These are phyloP conservation scores for Lactarius psammicola DNA, from an alignment of 768 basidiomycete genomes.

Conservation along the genomic window DNA sequence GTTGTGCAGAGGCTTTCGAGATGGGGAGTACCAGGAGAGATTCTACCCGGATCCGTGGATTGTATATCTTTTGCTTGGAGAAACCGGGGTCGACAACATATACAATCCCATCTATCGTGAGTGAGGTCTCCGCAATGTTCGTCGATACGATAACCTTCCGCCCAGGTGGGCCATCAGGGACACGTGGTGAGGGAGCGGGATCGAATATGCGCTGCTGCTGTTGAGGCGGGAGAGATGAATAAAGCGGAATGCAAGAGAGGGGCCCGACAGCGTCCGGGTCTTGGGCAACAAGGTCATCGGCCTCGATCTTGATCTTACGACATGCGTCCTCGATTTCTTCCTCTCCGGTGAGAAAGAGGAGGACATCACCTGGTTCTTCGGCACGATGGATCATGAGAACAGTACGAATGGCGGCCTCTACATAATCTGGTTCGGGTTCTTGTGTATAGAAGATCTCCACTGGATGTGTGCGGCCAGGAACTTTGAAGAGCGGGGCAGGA, in stretches of 20 bases:
- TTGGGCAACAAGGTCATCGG: slow-evolving; percentile 73
- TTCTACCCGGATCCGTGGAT: slow-evolving; percentile 95
- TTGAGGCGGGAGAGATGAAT: slow-evolving; percentile 90
- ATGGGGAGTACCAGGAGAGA: slow-evolving; percentile 91
- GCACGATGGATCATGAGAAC: slow-evolving; percentile 97
- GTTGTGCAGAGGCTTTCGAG: slow-evolving; percentile 94
- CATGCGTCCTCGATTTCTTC: slow-evolving; percentile 98
- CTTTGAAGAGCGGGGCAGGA: slow-evolving; percentile 79
- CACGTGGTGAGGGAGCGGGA: slow-evolving; percentile 64
- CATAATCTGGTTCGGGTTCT: slow-evolving; percentile 92
- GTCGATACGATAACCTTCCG: slow-evolving; percentile 93
- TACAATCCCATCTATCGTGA: slow-evolving; percentile 98
- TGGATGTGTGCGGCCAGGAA: slow-evolving; percentile 90
- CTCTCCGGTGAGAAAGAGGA: slow-evolving; percentile 96
- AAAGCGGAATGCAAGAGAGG: slow-evolving; percentile 85
- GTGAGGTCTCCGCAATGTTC: slow-evolving; percentile 95
- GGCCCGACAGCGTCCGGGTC: slow-evolving; percentile 80
- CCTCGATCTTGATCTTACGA: slow-evolving; percentile 87
- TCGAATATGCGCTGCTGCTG: slow-evolving; percentile 99
- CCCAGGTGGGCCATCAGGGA: slow-evolving; percentile 70
- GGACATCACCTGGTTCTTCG: slow-evolving; percentile 88
- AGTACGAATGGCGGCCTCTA: slow-evolving; percentile 94
- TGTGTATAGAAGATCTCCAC: slow-evolving; percentile 95
- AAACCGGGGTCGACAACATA: slow-evolving; percentile 98
- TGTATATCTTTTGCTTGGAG: slow-evolving; percentile 97